Conservation (phyloP, 495 filamentous ascomycete genomes). For the Aspergillus wentii region DNA sequence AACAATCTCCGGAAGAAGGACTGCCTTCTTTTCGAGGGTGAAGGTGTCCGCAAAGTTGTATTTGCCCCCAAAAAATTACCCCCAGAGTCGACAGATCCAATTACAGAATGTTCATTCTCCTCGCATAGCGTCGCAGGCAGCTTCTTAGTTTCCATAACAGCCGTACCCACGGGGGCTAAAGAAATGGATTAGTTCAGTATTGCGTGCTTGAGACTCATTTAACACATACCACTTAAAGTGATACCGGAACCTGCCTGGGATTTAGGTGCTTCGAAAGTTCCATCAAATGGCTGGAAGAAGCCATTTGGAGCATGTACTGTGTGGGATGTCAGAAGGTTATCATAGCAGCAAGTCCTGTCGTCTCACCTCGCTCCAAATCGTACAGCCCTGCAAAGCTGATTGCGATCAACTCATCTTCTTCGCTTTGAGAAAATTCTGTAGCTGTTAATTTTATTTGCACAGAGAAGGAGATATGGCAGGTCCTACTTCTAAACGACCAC, state of each 20-base stretch:
- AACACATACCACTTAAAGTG: conserved; percentile 12
- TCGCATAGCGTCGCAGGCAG: conserved; percentile 10
- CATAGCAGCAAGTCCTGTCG: background rate
- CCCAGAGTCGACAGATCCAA: conserved; percentile 2
- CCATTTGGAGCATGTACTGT: conserved; percentile 27
- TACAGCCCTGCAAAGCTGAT: conserved; percentile 27
- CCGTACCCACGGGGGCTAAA: conserved; percentile 5
- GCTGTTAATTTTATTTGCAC: conserved; percentile 3
- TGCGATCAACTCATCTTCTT: conserved; percentile 28
- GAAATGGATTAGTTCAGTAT: background rate
- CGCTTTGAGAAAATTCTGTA: conserved; percentile 19
- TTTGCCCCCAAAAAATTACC: conserved; percentile 7
- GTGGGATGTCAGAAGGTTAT: conserved; percentile 1
- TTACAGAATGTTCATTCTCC: conserved; percentile 6
- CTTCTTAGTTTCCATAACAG: conserved; percentile 4
- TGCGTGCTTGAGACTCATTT: background rate
- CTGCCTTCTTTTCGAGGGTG: conserved; percentile 9
- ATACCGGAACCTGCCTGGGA: conserved; percentile 9
- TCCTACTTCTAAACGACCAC: conserved; percentile 23
- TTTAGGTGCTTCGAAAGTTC: conserved; percentile 3
- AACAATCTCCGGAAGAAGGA: conserved; percentile 21
- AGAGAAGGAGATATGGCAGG: background rate
- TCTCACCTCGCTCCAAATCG: conserved; percentile 24
- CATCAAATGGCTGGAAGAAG: conserved; percentile 15
- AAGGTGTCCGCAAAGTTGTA: background rate